Base-by-base conservation (phyloP, 73 alveolate genomes). In the Halteria grandinella region DNA sequence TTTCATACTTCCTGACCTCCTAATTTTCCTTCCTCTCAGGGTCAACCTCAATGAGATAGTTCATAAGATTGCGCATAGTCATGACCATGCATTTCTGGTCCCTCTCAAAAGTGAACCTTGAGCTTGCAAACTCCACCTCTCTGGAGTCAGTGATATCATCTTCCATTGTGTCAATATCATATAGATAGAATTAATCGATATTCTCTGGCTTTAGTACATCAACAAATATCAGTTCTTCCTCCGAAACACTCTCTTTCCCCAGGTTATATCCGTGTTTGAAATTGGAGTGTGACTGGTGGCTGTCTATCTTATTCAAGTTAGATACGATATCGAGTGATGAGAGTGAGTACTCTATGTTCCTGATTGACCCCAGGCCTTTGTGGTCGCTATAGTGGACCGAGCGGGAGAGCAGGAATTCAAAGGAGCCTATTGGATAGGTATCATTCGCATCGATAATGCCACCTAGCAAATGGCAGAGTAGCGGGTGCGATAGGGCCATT, bases 301-400 rank as follows among this genome's bases (percentile, higher is more conserved):
- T 15, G 28, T 3, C 4, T 1, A 44, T 36, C 21, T n/a, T 27
- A n/a, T 7, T 24, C 2, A 34, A 11, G 47, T 66, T 66, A 1
- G 25, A 7, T 10, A 1, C 2, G 5, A 66, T 21, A 36, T 41
- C 11, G 7, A 57, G 18, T n/a, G 29, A 25, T 32, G 80, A 66
- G 3, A 66, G 10, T 5, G 80, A 23, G 18, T 21, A n/a, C 25
- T 66, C 80, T 11, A 25, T 2, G 29, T 66, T 66, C 33, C 80
- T 66, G 6, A 45, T 7, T 44, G 52, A 41, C 4, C 36, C 18
- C 3, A 44, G 8, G 12, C 80, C 80, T 25, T 66, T 66, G 2
- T 29, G 40, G 47, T 66, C 80, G 47, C 8, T 66, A 47, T 66
- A 45, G 7, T 53, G 45, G 1, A 66, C 5, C 20, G 80, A 66